phyloP scores from a whole-genome alignment of 345 rosid genomes.

The Citrus medica region DNA sequence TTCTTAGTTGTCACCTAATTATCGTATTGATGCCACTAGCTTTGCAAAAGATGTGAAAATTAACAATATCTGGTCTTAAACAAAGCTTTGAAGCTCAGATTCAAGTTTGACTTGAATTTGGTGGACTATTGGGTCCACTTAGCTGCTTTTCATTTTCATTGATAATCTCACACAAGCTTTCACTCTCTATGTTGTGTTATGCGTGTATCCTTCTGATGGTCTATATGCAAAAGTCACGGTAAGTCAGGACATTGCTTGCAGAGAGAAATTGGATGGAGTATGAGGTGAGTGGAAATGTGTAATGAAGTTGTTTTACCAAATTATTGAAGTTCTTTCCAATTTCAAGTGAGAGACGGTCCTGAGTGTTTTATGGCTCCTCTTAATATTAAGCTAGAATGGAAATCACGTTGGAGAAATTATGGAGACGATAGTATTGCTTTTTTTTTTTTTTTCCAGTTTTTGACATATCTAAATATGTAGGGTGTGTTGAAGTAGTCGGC shows the following conservation, averaged over 20 bases:
- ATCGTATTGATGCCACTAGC: neutral
- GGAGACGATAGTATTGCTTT: neutral
- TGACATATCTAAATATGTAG: constrained; percentile 23
- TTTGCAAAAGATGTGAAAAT: neutral
- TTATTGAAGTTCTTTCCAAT: neutral
- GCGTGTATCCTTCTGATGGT: neutral
- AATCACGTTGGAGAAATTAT: neutral
- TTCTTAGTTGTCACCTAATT: neutral
- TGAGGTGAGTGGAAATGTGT: neutral
- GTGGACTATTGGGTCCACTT: neutral
- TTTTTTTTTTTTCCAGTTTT: neutral
- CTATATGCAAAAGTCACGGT: too few relatives aligned
- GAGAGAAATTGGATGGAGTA: neutral
- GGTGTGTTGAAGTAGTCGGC: constrained; percentile 67
- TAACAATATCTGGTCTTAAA: neutral
- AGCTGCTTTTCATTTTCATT: neutral
- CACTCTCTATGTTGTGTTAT: neutral
- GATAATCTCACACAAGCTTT: too few relatives aligned
- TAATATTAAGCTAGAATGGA: neutral
- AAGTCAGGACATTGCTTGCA: neutral
- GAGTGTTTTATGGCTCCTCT: neutral
- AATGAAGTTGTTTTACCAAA: neutral
- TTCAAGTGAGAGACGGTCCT: neutral
- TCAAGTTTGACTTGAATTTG: neutral
- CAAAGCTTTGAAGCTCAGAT: neutral